Percentiles rank a stretch among this genome's conserved stretches.
Conservation (phyloP, 139 green algal genomes). For the Closterium sp. region DNA sequence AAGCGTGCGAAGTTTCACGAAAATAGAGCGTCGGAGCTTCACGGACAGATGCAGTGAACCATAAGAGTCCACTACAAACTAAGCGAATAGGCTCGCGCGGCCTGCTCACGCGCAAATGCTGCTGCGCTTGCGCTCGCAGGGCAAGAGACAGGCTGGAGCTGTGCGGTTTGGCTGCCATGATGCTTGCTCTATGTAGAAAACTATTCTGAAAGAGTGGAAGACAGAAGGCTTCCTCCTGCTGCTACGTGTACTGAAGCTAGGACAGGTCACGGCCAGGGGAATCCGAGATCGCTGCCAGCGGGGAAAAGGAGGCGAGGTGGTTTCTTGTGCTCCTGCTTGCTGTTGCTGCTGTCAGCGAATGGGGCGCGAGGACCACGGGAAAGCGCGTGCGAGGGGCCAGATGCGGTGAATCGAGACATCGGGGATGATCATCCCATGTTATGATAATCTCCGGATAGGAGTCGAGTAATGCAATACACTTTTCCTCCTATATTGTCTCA, state of each 20-base stretch:
- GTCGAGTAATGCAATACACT: too few relatives aligned
- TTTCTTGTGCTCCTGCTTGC: too few relatives aligned
- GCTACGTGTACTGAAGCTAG: not conserved
- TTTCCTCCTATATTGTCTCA: too few relatives aligned
- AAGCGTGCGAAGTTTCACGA: too few relatives aligned
- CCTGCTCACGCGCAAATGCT: not conserved
- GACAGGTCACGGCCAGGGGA: too few relatives aligned
- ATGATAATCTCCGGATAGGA: too few relatives aligned
- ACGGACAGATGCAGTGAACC: not conserved
- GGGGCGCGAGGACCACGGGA: too few relatives aligned
- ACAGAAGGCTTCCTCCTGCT: not conserved
- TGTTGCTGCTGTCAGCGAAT: too few relatives aligned
- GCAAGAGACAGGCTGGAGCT: not conserved
- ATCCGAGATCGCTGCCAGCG: too few relatives aligned
- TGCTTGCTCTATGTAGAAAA: not conserved
- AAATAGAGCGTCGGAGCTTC: not conserved
- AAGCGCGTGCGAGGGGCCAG: not conserved
- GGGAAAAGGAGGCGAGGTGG: too few relatives aligned
- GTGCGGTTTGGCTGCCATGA: not conserved
- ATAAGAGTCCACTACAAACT: not conserved
- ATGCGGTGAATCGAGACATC: not conserved
- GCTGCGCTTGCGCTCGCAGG: not conserved
- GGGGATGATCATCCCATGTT: too few relatives aligned
- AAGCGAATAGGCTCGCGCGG: too few relatives aligned
- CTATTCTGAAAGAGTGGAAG: not conserved